A percentile compares a stretch with the other conserved stretches of the same genome.
Conservation (phyloP, 2,329 filamentous ascomycete species). For the Alternaria viburni region DNA sequence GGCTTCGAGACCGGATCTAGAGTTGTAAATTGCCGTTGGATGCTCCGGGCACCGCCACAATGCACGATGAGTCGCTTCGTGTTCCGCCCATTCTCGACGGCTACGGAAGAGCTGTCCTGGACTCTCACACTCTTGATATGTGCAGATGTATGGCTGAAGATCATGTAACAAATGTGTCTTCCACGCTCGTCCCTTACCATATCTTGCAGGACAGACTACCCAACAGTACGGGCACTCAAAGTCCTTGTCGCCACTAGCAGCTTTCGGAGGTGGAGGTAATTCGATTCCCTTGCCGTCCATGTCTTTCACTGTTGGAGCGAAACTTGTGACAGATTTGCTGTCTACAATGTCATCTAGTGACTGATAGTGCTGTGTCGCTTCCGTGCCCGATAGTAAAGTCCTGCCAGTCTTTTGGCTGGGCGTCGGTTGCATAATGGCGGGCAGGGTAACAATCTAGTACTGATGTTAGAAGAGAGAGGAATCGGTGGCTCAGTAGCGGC, state of each 20-base stretch:
- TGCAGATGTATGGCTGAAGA: slow-evolving; percentile 47
- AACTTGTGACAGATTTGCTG: slow-evolving; percentile 45
- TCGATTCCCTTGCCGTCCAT: slow-evolving; percentile 41
- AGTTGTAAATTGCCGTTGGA: slow-evolving; percentile 34
- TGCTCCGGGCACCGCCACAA: slow-evolving; percentile 48
- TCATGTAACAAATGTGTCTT: slow-evolving; percentile 46
- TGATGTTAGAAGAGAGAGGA: too few species aligned
- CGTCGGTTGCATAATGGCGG: too few species aligned
- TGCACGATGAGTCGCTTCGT: slow-evolving; percentile 47
- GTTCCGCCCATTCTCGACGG: slow-evolving; percentile 47
- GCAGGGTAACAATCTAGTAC: too few species aligned
- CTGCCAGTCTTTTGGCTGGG: slow-evolving; percentile 44
- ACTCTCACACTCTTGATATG: slow-evolving; percentile 39
- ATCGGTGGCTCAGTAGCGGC: too few species aligned
- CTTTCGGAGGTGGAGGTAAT: slow-evolving; percentile 42
- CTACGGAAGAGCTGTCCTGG: slow-evolving; percentile 43
- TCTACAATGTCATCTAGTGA: slow-evolving; percentile 47
- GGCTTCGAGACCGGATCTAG: slow-evolving; percentile 29
- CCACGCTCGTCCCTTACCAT: slow-evolving; percentile 42
- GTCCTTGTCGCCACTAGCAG: slow-evolving; percentile 41
- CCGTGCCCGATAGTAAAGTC: slow-evolving; percentile 46
- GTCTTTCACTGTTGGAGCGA: slow-evolving; percentile 46
- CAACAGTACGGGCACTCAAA: slow-evolving; percentile 50
- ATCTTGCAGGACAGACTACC: slow-evolving; percentile 48
- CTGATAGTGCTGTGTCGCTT: slow-evolving; percentile 46